Evolutionary conservation across 192 early-diverging fungal species (phyloP), one percentile per base, ranked within the genome.

Genomic region (Spizellomyces punctatus): DNA sequence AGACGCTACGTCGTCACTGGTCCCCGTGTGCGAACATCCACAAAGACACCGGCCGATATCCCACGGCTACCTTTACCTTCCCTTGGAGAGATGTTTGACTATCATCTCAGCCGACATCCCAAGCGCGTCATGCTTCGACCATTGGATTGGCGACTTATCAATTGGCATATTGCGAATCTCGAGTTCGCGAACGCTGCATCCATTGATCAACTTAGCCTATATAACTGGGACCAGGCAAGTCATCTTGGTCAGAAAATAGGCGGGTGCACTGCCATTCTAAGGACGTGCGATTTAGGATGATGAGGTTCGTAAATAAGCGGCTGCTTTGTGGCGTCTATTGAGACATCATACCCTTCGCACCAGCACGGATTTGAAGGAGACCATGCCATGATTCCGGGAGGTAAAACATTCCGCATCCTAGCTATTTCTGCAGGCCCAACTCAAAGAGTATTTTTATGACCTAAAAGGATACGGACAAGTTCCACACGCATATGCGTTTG

Each of bases 111-210:
- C 45, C 66, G 63, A 8, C 82, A 85, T 19, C 77, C 76, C 60
- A 64, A 67, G 10, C 77, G 67, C 21, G 48, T 41, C 5, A 45
- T 64, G 21, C 76, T 82, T 64, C 55, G 70, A 2, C 22, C 60
- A 10, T 54, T 71, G 44, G 74, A 85, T 27, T 43, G 83, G 14
- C 69, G 71, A 9, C 52, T 85, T 10, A 77, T 85, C 14, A 74
- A 84, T 46, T 85, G 79, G 79, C 79, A 82, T 62, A 72, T 77
- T 64, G 79, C 83, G 6, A 79, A 81, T 50, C 61, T 84, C 10
- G 82, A 83, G 75, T 84, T 81, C 75, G 68, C 82, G 10, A 83
- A 82, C 52, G 82, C 78, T 17, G 71, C 76, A 6, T 61, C 76
- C 19, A 21, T 81, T 9, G 72, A 80, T 52, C 58, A 75, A 36